Evolutionary conservation across 169 alveolate genomes (phyloP).

Genomic region (Toxoplasma gondii): DNA sequence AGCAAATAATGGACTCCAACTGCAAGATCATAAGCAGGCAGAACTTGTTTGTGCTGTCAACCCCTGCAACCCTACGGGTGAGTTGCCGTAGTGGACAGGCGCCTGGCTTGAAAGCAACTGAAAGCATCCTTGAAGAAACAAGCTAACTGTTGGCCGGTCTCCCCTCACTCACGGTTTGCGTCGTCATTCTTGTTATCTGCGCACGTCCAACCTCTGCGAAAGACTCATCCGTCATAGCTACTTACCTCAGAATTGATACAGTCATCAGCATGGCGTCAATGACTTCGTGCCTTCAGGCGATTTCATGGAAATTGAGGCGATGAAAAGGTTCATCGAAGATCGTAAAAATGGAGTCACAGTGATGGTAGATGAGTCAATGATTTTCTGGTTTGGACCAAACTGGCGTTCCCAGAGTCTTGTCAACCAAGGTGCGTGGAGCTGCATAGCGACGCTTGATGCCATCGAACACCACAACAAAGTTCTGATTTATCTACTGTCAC

Average conservation of each 20-base stretch:
- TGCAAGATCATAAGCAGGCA: neutral
- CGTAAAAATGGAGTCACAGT: constrained; percentile 12
- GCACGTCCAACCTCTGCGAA: no score
- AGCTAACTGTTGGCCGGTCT: no score
- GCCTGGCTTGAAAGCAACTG: no score
- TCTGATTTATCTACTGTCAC: neutral
- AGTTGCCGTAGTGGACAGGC: neutral
- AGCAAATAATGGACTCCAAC: constrained; percentile 29
- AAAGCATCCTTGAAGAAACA: no score
- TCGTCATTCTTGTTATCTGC: no score
- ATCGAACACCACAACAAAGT: neutral
- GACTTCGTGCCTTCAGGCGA: constrained; percentile 32
- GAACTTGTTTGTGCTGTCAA: constrained; percentile 54
- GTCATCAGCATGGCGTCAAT: no score
- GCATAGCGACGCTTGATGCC: neutral
- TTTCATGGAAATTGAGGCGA: constrained; percentile 17
- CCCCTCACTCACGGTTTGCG: no score
- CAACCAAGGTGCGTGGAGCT: constrained; percentile 38
- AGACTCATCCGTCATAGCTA: no score
- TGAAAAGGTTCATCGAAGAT: constrained; percentile 35
- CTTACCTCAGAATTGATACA: no score
- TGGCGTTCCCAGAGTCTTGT: constrained; percentile 62
- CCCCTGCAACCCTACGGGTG: constrained; percentile 69
- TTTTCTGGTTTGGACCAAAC: constrained; percentile 46
- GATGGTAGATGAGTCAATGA: constrained; percentile 64